These are phyloP conservation scores for Botrytis galanthina DNA, from an alignment of 2,329 filamentous ascomycete genomes.

Conservation along the genomic window DNA sequence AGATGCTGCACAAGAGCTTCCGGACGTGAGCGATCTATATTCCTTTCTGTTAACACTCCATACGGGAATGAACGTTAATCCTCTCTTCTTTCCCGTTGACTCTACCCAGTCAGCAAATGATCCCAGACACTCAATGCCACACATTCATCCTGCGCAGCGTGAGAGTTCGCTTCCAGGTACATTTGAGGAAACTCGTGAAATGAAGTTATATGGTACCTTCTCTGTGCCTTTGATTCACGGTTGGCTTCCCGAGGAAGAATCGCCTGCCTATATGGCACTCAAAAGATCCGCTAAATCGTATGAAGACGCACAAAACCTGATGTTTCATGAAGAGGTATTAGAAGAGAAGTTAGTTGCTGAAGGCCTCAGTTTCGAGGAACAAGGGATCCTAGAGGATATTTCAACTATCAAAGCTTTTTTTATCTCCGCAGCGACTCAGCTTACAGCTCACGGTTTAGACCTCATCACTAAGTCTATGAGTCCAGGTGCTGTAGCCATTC, in stretches of 20 bases:
- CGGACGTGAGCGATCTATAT: constrained; percentile 86
- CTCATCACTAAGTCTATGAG: constrained; percentile 67
- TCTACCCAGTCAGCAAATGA: constrained; percentile 38
- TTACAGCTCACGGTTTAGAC: constrained; percentile 78
- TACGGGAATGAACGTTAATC: constrained; percentile 98
- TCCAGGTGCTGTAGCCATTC: constrained; percentile 79
- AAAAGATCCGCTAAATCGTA: constrained; percentile 76
- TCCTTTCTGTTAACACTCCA: constrained; percentile 83
- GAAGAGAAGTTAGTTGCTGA: constrained; percentile 68
- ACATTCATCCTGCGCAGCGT: constrained; percentile 52
- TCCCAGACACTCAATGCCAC: constrained; percentile 50
- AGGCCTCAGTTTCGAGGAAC: constrained; percentile 69
- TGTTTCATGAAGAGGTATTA: constrained; percentile 86
- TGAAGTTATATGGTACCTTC: constrained; percentile 89
- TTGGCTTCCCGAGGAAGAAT: constrained; percentile 73
- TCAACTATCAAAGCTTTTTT: constrained; percentile 81
- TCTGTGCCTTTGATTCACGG: constrained; percentile 86
- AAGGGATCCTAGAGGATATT: constrained; percentile 79
- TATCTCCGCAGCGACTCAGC: constrained; percentile 75
- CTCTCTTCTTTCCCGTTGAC: constrained; percentile 68
- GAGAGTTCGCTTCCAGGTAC: constrained; percentile 59
- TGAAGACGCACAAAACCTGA: constrained; percentile 85
- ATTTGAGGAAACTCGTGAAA: constrained; percentile 84
- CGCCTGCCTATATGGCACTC: constrained; percentile 68
- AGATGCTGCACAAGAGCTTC: constrained; percentile 60